Evolutionary conservation across 2,329 filamentous ascomycete genomes (phyloP).

Genomic region (Venturia effusa): DNA sequence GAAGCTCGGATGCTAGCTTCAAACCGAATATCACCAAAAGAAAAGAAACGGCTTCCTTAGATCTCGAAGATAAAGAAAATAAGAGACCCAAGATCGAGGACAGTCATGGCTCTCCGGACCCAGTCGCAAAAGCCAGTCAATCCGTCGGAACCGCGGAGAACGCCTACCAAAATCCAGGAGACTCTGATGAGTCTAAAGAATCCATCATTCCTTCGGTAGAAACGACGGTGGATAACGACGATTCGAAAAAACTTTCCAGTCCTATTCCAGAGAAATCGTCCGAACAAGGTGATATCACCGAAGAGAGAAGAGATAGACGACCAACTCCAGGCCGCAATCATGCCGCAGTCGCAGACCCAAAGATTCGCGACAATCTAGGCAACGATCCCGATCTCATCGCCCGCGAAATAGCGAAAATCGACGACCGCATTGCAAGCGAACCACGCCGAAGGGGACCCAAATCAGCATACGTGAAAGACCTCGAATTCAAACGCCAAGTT

Average conservation of each 20-base stretch:
- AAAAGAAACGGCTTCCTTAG: background rate
- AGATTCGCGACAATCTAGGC: background rate
- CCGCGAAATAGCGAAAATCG: background rate
- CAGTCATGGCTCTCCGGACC: background rate
- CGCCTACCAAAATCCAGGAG: background rate
- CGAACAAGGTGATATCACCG: background rate
- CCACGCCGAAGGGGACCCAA: background rate
- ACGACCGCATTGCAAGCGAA: background rate
- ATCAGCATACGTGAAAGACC: background rate
- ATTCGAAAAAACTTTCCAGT: background rate
- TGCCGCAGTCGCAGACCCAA: background rate
- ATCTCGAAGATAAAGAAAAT: background rate
- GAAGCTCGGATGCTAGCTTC: background rate
- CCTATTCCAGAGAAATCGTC: background rate
- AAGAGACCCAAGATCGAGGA: background rate
- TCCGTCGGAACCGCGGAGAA: background rate
- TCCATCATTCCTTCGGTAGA: background rate
- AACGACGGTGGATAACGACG: background rate
- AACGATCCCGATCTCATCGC: background rate
- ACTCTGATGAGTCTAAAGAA: background rate
- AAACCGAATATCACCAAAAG: background rate
- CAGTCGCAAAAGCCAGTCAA: background rate
- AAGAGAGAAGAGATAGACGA: background rate
- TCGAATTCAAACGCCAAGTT: background rate
- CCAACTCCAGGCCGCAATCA: background rate